Conservation (phyloP, 352 stramenopile species). For the Pythium dissimile region DNA sequence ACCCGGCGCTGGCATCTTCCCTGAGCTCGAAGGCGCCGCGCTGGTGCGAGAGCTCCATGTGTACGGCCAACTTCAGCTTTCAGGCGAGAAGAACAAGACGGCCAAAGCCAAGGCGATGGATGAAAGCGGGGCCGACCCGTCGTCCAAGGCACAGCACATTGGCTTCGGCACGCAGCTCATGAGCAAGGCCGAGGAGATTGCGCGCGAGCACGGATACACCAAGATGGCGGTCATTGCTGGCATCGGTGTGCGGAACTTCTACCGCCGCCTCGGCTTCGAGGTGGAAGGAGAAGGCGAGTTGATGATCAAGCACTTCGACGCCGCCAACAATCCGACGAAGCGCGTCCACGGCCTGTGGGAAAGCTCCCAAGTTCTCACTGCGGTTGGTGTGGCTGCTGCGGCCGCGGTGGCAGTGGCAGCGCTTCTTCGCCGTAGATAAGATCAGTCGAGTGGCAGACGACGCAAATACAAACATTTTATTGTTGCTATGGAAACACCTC, state of each 20-base stretch:
- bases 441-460: too few species aligned
- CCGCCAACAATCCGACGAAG: not conserved
- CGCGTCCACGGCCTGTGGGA: too few species aligned
- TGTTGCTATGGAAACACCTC: constrained; percentile 5
- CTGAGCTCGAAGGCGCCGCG: constrained; percentile 69
- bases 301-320: constrained; percentile 79
- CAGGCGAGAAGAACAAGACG: constrained; percentile 38
- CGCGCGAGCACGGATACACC: constrained; percentile 53
- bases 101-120: constrained; percentile 20
- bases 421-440: constrained; percentile 19
- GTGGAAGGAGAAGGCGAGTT: constrained; percentile 81
- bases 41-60: constrained; percentile 90
- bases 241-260: constrained; percentile 91
- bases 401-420: not conserved
- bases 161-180: constrained; percentile 88
- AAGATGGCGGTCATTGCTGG: constrained; percentile 89
- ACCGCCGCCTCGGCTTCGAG: constrained; percentile 85
- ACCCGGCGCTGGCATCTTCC: constrained; percentile 67
- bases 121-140: constrained; percentile 10
- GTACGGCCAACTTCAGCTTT: constrained; percentile 85
- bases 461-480: too few species aligned
- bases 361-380: not conserved
- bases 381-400: not conserved
- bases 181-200: constrained; percentile 79
- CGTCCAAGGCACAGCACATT: constrained; percentile 79